These are phyloP conservation scores for Yamadazyma atmosphaerica DNA, from an alignment of 1,139 yeast species.

Conservation along the genomic window DNA sequence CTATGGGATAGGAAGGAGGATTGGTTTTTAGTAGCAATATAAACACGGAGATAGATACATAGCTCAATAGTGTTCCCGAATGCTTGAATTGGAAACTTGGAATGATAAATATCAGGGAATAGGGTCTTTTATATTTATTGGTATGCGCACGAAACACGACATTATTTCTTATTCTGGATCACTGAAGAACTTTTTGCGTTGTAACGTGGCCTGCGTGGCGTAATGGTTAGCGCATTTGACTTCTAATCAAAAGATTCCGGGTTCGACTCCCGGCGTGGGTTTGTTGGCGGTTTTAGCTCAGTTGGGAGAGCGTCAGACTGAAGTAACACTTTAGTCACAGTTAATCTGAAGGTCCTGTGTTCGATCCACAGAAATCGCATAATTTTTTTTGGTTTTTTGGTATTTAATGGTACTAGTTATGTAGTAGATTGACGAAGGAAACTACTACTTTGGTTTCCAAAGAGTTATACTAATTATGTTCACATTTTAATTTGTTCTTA, in stretches of 20 bases:
- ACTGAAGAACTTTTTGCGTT: not conserved
- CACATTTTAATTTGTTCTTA: too few species aligned
- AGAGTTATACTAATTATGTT: too few species aligned
- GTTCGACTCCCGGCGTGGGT: slow-evolving; percentile 38
- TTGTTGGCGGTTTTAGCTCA: slow-evolving; percentile 42
- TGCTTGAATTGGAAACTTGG: too few species aligned
- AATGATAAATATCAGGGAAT: too few species aligned
- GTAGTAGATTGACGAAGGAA: not conserved
- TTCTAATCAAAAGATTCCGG: slow-evolving; percentile 36
- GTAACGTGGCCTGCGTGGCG: slow-evolving; percentile 25
- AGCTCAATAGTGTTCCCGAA: too few species aligned
- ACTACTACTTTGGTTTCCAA: not conserved
- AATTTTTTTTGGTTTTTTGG: slow-evolving; percentile 8
- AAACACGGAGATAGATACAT: too few species aligned
- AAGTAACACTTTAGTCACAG: slow-evolving; percentile 38
- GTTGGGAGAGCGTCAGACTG: slow-evolving; percentile 61
- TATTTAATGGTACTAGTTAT: not conserved
- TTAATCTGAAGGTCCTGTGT: slow-evolving; percentile 57
- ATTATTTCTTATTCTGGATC: too few species aligned
- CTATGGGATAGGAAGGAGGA: too few species aligned
- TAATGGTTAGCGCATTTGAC: slow-evolving; percentile 35
- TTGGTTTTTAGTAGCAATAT: too few species aligned
- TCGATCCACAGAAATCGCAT: slow-evolving; percentile 56
- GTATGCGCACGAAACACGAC: too few species aligned
- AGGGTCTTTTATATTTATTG: too few species aligned